A percentile compares a stretch with the other conserved stretches of the same genome.
These are phyloP conservation scores for Fusarium fujikuroi DNA, from an alignment of 2,329 filamentous ascomycete species.

Conservation along the genomic window DNA sequence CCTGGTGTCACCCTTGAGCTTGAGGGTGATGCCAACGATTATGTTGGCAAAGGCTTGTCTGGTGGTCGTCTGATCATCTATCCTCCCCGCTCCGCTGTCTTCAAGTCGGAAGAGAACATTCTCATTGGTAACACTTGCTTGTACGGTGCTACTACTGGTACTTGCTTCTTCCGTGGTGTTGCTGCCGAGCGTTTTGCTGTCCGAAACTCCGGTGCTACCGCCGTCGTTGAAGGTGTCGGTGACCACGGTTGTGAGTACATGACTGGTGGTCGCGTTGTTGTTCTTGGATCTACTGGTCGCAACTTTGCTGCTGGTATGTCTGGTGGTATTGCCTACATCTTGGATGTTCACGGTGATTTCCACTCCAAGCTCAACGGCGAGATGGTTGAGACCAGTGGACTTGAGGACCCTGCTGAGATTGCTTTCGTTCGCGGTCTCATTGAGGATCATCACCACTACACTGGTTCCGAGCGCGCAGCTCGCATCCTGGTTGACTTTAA, in stretches of 20 bases:
- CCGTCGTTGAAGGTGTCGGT: conserved; percentile 96
- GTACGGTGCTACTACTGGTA: conserved; percentile 91
- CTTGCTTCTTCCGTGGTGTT: conserved; percentile 96
- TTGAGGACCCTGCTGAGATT: conserved; percentile 89
- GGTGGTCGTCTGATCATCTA: conserved; percentile 94
- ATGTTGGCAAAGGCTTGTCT: conserved; percentile 94
- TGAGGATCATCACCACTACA: conserved; percentile 98
- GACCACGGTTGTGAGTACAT: conserved; percentile 99
- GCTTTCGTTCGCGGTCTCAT: conserved; percentile 90
- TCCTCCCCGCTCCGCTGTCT: conserved; percentile 87
- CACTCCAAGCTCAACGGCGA: conserved; percentile 93
- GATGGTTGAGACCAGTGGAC: conserved; percentile 90
- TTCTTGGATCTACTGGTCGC: conserved; percentile 88
- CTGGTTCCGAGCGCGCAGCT: conserved; percentile 92
- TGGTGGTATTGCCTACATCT: conserved; percentile 93
- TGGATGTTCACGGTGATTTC: conserved; percentile 92
- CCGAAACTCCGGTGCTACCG: conserved; percentile 93
- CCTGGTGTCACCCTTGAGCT: conserved; percentile 94
- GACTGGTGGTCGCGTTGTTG: conserved; percentile 91
- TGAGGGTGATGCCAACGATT: conserved; percentile 96
- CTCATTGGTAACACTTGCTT: conserved; percentile 94
- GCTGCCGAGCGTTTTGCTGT: conserved; percentile 97
- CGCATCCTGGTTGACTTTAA: conserved; percentile 96
- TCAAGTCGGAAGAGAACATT: conserved; percentile 96
- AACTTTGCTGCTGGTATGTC: conserved; percentile 99